Evolutionary conservation across 140 eudicot species (phyloP).

Genomic region (Ambrosia hybrid): DNA sequence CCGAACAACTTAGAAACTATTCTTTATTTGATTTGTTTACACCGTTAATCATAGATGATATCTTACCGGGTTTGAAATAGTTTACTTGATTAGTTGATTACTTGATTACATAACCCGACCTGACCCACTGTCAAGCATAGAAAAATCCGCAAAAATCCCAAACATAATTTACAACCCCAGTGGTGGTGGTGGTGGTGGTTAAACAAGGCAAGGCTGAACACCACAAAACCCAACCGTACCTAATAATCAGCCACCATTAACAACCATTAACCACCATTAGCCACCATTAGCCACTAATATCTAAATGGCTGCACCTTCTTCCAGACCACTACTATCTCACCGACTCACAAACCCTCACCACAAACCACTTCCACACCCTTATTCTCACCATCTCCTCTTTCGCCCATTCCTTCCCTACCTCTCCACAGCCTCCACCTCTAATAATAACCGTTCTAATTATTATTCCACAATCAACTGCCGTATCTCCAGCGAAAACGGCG

Average conservation of each 20-base stretch:
- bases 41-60: too few species aligned
- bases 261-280: too few species aligned
- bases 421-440: too few species aligned
- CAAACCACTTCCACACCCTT: slow-evolving; percentile 29
- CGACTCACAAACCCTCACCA: slow-evolving; percentile 25
- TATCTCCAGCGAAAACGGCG: slow-evolving; percentile 60
- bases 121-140: not conserved
- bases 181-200: not conserved
- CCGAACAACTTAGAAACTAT: too few species aligned
- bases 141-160: not conserved
- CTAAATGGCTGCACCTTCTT: slow-evolving; percentile 38
- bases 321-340: slow-evolving; percentile 29
- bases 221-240: slow-evolving; percentile 20
- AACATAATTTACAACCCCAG: not conserved
- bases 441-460: not conserved
- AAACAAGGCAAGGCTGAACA: not conserved
- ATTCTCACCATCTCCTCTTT: slow-evolving; percentile 31
- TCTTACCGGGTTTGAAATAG: too few species aligned
- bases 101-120: not conserved
- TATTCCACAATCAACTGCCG: slow-evolving; percentile 35
- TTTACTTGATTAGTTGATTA: too few species aligned
- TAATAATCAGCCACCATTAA: not conserved
- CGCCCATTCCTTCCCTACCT: slow-evolving; percentile 34
- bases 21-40: too few species aligned
- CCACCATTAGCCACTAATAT: slow-evolving; percentile 3